Evolutionary conservation across 768 basidiomycete species (phyloP).

Genomic region (Lentinula edodes): DNA sequence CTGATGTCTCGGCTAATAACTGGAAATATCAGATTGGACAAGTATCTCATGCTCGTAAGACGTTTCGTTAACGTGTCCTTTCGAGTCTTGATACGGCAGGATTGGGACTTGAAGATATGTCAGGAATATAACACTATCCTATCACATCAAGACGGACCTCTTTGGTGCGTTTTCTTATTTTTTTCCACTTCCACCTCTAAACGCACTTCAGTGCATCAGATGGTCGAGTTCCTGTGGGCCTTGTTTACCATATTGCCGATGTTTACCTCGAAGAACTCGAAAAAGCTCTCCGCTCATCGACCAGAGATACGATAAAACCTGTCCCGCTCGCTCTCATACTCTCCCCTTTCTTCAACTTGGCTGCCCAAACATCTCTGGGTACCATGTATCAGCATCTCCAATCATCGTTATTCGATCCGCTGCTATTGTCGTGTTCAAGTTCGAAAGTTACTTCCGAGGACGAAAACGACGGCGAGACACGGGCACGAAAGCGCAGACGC

Average conservation of each 20-base stretch:
- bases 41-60: conserved; percentile 93
- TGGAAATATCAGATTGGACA: conserved; percentile 69
- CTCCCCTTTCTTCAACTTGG: conserved; percentile 66
- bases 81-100: conserved; percentile 60
- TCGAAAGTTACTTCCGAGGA: conserved; percentile 26
- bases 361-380: conserved; percentile 59
- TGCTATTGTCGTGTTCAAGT: conserved; percentile 46
- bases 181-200: not conserved
- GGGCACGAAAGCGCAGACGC: conserved; percentile 42
- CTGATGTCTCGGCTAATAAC: not conserved
- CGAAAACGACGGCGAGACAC: conserved; percentile 24
- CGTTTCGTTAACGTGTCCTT: conserved; percentile 85
- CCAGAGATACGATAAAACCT: conserved; percentile 22
- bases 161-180: conserved; percentile 52
- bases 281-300: conserved; percentile 40
- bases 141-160: conserved; percentile 62
- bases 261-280: conserved; percentile 89
- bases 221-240: conserved; percentile 65
- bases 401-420: conserved; percentile 60
- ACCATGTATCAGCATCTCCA: conserved; percentile 73
- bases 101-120: conserved; percentile 59
- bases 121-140: conserved; percentile 68
- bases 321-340: conserved; percentile 53
- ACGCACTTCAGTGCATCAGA: conserved; percentile 52
- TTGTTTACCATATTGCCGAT: conserved; percentile 84